Base-by-base conservation (phyloP, 179 eudicot species). In the Corrigiola litoralis region DNA sequence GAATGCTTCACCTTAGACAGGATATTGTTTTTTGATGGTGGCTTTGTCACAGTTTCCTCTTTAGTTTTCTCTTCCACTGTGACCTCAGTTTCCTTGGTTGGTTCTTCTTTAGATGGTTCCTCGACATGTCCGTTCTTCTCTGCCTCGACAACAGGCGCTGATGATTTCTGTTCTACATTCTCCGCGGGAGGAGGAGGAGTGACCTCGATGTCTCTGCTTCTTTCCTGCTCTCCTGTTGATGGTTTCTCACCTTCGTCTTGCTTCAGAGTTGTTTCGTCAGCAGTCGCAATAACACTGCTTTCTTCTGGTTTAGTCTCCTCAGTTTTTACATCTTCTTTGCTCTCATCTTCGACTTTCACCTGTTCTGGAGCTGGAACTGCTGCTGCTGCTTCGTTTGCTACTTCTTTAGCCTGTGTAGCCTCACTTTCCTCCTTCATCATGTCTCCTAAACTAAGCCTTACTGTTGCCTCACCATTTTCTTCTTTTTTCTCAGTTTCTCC, bases 1-100 rank as follows among this genome's bases (percentile, higher is more conserved):
- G 98, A 87, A 54, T 82, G 82, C 68, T 89, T 92, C 75, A 92
- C 82, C 77, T 89, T 92, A 20, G 94, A 73, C 28, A 92, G 57
- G 38, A 92, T 69, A n/a, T n/a, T n/a, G 48, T 66, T 87, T 81
- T 87, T 89, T 4, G 81, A 62, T 20, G 77, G 52, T 14, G 89
- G 77, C 59, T 89, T 89, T 55, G 66, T 72, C 37, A 73, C 67
- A 61, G 41, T 76, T 63, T 76, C 84, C 61, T 84, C 92, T 37
- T 78, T 73, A 2, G 72, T 61, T 65, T 75, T 69, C 67, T 72
- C 78, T 21, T 85, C 86, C 37, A n/a, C 78, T 71, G 66, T 79
- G 16, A 33, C 72, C 67, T 75, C 73, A 12, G 73, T 49, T 45
- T 69, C 87, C 55, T 80, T 80, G 61, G 64, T 76, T 49, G 49